Conservation (phyloP, 2,329 filamentous ascomycete species). For the Stemphylium lycopersici region DNA sequence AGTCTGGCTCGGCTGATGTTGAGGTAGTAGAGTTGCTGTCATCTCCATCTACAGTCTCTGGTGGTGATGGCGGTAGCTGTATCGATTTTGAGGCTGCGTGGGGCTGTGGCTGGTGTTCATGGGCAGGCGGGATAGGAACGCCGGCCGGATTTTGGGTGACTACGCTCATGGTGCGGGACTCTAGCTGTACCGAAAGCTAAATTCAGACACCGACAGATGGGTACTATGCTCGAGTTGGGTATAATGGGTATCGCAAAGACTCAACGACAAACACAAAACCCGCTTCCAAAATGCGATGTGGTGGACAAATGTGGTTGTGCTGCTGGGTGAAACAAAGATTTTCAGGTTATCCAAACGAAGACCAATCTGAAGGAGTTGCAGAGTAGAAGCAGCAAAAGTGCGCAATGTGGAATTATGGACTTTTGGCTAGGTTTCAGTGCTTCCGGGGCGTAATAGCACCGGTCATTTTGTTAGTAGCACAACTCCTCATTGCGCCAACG, state of each 20-base stretch:
- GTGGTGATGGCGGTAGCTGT: conserved; percentile 43
- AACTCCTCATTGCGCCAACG: conserved; percentile 12
- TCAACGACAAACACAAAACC: background rate
- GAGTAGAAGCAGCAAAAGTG: no score
- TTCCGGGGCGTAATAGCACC: conserved; percentile 11
- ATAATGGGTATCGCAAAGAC: background rate
- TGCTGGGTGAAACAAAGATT: background rate
- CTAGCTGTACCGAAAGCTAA: background rate
- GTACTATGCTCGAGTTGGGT: background rate
- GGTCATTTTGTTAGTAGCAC: conserved; percentile 16
- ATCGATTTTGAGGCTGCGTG: conserved; percentile 21
- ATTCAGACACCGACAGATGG: background rate
- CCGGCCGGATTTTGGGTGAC: conserved; percentile 16
- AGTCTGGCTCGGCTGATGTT: conserved; percentile 38
- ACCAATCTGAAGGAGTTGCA: no score
- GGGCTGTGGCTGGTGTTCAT: conserved; percentile 25
- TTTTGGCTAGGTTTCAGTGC: background rate
- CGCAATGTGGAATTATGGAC: background rate
- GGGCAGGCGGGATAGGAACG: conserved; percentile 21
- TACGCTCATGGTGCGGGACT: conserved; percentile 26
- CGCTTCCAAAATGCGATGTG: no score
- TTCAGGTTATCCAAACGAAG: background rate
- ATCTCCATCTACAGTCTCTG: conserved; percentile 44
- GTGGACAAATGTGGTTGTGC: no score
- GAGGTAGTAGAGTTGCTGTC: conserved; percentile 31